Conservation (phyloP, 129 eudicot species). For the Escallonia rubra region DNA sequence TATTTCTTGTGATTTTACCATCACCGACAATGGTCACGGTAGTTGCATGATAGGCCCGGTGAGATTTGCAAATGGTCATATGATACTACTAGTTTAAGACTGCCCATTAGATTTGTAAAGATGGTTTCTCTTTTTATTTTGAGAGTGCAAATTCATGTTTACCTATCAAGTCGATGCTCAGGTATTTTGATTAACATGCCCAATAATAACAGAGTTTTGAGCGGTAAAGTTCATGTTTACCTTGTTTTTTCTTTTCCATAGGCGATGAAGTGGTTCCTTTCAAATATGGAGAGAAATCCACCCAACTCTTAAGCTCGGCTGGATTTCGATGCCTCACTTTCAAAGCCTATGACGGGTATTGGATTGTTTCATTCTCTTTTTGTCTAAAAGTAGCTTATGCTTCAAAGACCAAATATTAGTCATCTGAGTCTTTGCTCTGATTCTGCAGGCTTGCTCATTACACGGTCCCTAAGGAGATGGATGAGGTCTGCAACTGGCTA, state of each 20-base stretch:
- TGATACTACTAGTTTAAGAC: too few relatives aligned
- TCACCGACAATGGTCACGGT: too few relatives aligned
- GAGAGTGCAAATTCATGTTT: too few relatives aligned
- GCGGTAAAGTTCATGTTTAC: not conserved
- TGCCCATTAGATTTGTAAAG: too few relatives aligned
- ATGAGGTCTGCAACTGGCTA: slow-evolving; percentile 81
- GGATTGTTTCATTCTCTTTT: not conserved
- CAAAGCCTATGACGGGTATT: slow-evolving; percentile 52
- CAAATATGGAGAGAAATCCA: slow-evolving; percentile 44
- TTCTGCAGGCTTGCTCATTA: slow-evolving; percentile 87
- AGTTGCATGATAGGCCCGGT: too few relatives aligned
- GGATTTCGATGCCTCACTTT: slow-evolving; percentile 47
- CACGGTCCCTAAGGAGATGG: slow-evolving; percentile 90
- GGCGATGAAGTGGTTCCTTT: slow-evolving; percentile 63
- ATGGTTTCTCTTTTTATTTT: too few relatives aligned
- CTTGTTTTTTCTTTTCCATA: slow-evolving; percentile 9
- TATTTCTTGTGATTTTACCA: too few relatives aligned
- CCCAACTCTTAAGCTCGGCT: slow-evolving; percentile 31
- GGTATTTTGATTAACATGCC: too few relatives aligned
- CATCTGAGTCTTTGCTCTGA: not conserved
- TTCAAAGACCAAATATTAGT: not conserved
- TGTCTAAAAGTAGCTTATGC: not conserved
- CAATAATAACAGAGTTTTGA: too few relatives aligned
- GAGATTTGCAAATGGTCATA: too few relatives aligned
- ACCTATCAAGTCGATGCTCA: too few relatives aligned